Evolutionary conservation across 83 land plant species (phyloP).

Genomic region (Picea abies): DNA sequence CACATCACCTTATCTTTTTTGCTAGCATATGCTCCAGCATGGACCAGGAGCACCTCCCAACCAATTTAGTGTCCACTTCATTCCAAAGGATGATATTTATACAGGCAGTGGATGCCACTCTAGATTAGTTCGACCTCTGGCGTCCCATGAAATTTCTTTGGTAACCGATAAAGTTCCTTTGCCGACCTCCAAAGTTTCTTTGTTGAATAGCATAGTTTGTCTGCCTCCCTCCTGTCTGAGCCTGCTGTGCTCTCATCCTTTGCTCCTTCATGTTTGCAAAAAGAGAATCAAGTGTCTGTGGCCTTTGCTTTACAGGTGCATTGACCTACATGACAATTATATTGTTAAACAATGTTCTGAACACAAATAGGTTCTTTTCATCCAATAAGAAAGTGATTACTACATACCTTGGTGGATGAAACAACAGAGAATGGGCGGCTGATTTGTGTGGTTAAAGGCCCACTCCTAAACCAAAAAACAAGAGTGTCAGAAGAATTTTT

Average conservation of each 20-base stretch:
- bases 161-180: constrained; percentile 1
- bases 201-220: not conserved
- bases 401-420: constrained; percentile 1
- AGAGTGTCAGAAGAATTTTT: not conserved
- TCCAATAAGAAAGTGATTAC: not conserved
- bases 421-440: not conserved
- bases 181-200: not conserved
- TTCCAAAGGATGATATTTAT: not conserved
- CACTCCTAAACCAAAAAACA: constrained; percentile 3
- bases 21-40: too few relatives aligned
- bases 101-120: not conserved
- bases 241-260: constrained; percentile 24
- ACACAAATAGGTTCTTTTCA: not conserved
- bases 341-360: not conserved
- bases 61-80: not conserved
- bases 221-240: constrained; percentile 3
- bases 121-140: not conserved
- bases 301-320: constrained; percentile 33
- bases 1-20: too few relatives aligned
- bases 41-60: not conserved
- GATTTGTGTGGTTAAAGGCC: not conserved
- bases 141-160: not conserved
- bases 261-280: constrained; percentile 71
- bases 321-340: constrained; percentile 5
- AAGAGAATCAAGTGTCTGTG: constrained; percentile 60